A percentile compares a stretch with the other conserved stretches of the same genome.
phyloP scores from a whole-genome alignment of 2,329 filamentous ascomycete species.

The Neopestalotiopsis sp. region DNA sequence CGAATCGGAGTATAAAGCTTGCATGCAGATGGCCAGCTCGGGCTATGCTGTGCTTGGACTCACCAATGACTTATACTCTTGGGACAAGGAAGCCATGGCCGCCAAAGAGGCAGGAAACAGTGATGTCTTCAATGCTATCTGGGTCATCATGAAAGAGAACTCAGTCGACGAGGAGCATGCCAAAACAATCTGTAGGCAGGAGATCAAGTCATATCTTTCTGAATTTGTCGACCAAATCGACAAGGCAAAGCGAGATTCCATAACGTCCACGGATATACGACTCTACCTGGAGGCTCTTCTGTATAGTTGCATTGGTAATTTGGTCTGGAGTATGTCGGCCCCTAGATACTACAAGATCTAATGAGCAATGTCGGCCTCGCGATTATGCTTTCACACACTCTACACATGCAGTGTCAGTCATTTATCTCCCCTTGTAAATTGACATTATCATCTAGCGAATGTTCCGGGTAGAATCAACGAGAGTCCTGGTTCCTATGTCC shows the following conservation, averaged over 20 bases:
- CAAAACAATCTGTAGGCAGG: constrained; percentile 19
- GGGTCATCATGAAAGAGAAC: constrained; percentile 44
- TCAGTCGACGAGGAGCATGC: constrained; percentile 27
- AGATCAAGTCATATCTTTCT: constrained; percentile 15
- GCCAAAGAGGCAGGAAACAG: constrained; percentile 28
- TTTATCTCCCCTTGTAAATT: too few species aligned
- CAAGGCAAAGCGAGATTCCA: not conserved
- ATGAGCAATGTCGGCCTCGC: too few species aligned
- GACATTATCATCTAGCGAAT: too few species aligned
- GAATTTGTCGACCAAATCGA: not conserved
- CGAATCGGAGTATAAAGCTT: constrained; percentile 36
- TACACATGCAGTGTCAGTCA: too few species aligned
- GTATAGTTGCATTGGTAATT: constrained; percentile 9
- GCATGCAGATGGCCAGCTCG: constrained; percentile 32
- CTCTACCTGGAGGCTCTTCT: not conserved
- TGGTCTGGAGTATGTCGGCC: not conserved
- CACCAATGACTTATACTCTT: constrained; percentile 46
- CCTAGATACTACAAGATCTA: too few species aligned
- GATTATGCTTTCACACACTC: too few species aligned
- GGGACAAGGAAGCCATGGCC: constrained; percentile 38
- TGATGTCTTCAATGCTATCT: constrained; percentile 44
- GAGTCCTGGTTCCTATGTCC: not conserved
- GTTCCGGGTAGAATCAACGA: not conserved
- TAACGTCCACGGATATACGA: not conserved
- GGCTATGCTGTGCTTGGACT: constrained; percentile 36